Evolutionary conservation across 768 basidiomycete genomes (phyloP).

Genomic region (Rhizopogon vinicolor): DNA sequence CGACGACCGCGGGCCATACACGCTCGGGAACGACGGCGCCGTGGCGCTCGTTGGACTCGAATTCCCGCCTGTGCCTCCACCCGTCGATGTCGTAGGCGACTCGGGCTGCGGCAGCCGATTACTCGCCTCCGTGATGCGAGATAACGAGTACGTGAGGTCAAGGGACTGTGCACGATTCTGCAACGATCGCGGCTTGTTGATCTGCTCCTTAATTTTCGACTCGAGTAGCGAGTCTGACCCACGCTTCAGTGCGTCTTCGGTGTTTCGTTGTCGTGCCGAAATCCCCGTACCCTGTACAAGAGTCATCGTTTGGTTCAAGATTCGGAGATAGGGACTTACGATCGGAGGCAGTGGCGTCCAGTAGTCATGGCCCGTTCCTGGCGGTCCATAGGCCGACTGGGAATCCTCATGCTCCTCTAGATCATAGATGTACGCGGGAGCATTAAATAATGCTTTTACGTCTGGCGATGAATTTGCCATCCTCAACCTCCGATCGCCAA

Average conservation of each 20-base stretch:
- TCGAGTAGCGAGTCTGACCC: conserved; percentile 83
- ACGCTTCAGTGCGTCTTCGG: conserved; percentile 74
- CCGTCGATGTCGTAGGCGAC: conserved; percentile 73
- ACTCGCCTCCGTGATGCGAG: conserved; percentile 70
- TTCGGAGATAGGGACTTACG: conserved; percentile 36
- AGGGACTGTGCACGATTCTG: conserved; percentile 88
- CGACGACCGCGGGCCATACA: conserved; percentile 64
- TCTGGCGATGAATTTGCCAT: conserved; percentile 89
- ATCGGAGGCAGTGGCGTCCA: conserved; percentile 78
- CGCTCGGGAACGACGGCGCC: conserved; percentile 80
- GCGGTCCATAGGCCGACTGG: conserved; percentile 51
- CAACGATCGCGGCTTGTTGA: conserved; percentile 72
- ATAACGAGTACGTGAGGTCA: conserved; percentile 80
- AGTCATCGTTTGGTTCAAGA: conserved; percentile 7
- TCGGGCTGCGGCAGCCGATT: conserved; percentile 65
- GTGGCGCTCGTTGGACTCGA: conserved; percentile 78
- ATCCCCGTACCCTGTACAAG: conserved; percentile 58
- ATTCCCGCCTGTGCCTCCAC: conserved; percentile 68
- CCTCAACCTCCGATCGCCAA: conserved; percentile 70
- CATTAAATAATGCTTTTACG: conserved; percentile 92
- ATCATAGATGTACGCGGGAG: conserved; percentile 78
- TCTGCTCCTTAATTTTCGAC: conserved; percentile 76
- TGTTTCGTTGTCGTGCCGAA: conserved; percentile 59
- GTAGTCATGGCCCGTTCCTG: conserved; percentile 55
- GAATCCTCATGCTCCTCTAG: conserved; percentile 68